Percentiles rank a stretch among this genome's conserved stretches.
phyloP scores from a whole-genome alignment of 768 basidiomycete genomes.

The Phaffia tasmanica region DNA sequence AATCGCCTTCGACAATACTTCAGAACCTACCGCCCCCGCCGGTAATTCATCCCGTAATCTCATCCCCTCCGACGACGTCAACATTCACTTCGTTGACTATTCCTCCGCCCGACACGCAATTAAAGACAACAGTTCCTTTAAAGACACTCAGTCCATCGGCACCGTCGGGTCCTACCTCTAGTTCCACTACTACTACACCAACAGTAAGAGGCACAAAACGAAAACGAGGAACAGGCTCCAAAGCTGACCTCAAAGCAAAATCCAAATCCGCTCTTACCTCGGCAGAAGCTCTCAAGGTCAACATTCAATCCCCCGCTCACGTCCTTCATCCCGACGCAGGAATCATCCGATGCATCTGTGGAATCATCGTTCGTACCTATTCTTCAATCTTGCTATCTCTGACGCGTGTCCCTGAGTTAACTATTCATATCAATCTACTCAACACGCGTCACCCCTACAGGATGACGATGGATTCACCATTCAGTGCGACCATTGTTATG shows the following conservation, averaged over 20 bases:
- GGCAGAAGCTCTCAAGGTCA: background rate
- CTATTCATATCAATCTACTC: background rate
- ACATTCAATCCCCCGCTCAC: conserved; percentile 2
- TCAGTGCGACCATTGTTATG: conserved; percentile 67
- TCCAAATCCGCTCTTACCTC: background rate
- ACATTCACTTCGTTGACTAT: no score
- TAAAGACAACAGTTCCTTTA: no score
- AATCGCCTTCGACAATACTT: no score
- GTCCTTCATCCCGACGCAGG: conserved; percentile 21
- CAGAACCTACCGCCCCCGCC: no score
- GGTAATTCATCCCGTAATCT: no score
- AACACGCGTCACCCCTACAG: background rate
- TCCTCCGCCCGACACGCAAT: no score
- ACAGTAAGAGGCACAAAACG: no score
- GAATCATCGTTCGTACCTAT: conserved; percentile 29
- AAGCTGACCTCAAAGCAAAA: background rate
- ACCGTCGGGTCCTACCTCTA: no score
- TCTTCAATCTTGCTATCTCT: background rate
- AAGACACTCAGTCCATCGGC: no score
- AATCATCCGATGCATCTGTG: conserved; percentile 55
- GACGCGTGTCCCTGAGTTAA: background rate
- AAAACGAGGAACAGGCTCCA: background rate
- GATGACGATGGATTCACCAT: conserved; percentile 77
- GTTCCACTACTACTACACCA: no score
- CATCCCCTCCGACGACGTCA: no score